Base-by-base conservation (phyloP, 345 rosid species). In the Linum lewisii region DNA sequence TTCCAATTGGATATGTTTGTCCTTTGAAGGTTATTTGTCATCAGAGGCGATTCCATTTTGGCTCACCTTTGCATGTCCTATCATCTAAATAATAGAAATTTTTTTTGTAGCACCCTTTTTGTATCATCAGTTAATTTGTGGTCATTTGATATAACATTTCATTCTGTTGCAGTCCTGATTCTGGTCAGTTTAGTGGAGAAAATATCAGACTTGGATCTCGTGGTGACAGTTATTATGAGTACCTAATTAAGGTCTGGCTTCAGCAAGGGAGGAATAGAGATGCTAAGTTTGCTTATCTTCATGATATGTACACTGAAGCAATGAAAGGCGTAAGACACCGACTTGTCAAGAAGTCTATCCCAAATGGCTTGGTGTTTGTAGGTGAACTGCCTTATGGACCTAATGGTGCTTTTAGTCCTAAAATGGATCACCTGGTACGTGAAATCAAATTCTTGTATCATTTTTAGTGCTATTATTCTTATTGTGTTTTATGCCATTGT, bases 361-460 rank as follows among this genome's bases (percentile, higher is more conserved):
- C 97, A 57, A 87, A 79, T 47, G 85, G 87, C 60, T 80, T 93
- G 63, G 81, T 81, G 69, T 93, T 93, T 72, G 95, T 89, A 20
- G 97, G 99, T 67, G 99, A 93, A 81, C 78, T 89, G 78, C 99
- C 99, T 54, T 71, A 67, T 20, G 99, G 99, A 34, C 13, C 77
- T 1, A 73, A 78, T n/a, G 95, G 97, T 70, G 68, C 72, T 26
- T 87, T 87, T 70, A 89, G 90, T 73, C 88, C 99, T n/a, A 93
- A 93, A 76, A 93, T 93, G 99, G 99, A 93, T 74, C 99, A 89
- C 75, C 79, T 93, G 92, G 99, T 89, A 83, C 66, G 90, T 63
- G 56, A 26, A 59, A 38, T 61, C 67, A 60, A 20, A 69, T 67
- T 25, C 8, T 13, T 32, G 15, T 51, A 61, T 20, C 44, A 29